Base-by-base conservation (phyloP, 768 basidiomycete genomes). In the Dentipellis sp. region DNA sequence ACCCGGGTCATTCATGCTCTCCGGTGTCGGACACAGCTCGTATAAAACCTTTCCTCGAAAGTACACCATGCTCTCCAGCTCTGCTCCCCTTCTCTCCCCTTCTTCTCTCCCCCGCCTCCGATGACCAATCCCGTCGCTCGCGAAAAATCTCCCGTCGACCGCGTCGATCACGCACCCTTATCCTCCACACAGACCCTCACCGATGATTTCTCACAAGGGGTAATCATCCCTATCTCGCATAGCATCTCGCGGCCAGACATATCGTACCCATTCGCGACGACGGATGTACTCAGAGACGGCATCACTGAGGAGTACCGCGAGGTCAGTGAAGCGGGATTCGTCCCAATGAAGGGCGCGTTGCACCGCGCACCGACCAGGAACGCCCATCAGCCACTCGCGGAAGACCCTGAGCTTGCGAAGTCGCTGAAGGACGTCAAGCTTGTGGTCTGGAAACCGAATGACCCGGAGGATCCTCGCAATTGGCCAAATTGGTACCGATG, bases 401-500 rank as follows among this genome's bases (percentile, higher is more conserved):
- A 10, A 34, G 52, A 51, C 12, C 59, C 60, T 23, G 72, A 74
- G 54, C 72, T 72, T 52, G 72, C 68, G 23, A 63, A 66, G 8
- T 62, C 58, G 45, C 62, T 69, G 48, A 63, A 60, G 53, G 61
- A 69, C 45, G 60, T 69, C 59, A 64, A 70, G 54, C 61, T 75
- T 52, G 72, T 75, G 34, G 69, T 67, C 22, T 75, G 68, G 67
- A 65, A 63, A 53, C 67, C 65, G 11, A 62, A 68, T 56, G 75
- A 75, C 53, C 68, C 71, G 3, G 69, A 72, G 56, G 72, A 75
- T 65, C 74, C 74, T 16, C 65, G 71, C 36, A 73, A 72, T 47
- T 72, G 67, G 67, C 65, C 68, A 16, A 54, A 58, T 29, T 21
- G 59, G 45, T 69, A 67, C 60, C 65, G 67, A 50, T 70, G 68